A percentile compares a stretch with the other conserved stretches of the same genome.
Conservation (phyloP, 1,139 yeast genomes). For the Debaryomyces sp. region DNA sequence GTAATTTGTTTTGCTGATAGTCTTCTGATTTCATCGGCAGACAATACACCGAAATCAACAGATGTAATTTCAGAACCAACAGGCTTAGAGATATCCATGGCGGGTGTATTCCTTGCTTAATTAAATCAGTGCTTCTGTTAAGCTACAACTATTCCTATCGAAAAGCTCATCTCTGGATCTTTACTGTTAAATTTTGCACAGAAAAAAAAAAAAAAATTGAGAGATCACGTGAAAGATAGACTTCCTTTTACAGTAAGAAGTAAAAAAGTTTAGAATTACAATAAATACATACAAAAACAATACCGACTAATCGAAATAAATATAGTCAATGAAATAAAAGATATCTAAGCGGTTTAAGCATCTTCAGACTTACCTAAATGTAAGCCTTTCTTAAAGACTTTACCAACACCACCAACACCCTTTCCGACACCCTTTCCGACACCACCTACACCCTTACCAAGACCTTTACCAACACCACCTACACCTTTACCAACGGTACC, state of each 20-base stretch:
- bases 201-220: constrained; percentile 4
- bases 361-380: constrained; percentile 25
- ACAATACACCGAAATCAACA: constrained; percentile 88
- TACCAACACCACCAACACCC: constrained; percentile 31
- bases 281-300: constrained; percentile 1
- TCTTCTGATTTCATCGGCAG: constrained; percentile 79
- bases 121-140: constrained; percentile 3
- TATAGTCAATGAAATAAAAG: background rate
- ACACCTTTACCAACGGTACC: constrained; percentile 45
- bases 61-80: constrained; percentile 92
- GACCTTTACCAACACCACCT: constrained; percentile 41
- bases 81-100: constrained; percentile 94
- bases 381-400: constrained; percentile 41
- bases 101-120: constrained; percentile 4
- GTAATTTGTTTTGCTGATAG: constrained; percentile 94
- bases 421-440: constrained; percentile 45
- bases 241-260: constrained; percentile 4
- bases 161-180: constrained; percentile 9
- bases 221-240: constrained; percentile 9
- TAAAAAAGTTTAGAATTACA: background rate
- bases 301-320: constrained; percentile 3
- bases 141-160: constrained; percentile 3
- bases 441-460: constrained; percentile 33
- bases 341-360: background rate
- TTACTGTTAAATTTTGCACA: constrained; percentile 3